Evolutionary conservation across 2,329 filamentous ascomycete species (phyloP), one percentile per base, ranked within the genome.

Genomic region (Trichoderma koningii): DNA sequence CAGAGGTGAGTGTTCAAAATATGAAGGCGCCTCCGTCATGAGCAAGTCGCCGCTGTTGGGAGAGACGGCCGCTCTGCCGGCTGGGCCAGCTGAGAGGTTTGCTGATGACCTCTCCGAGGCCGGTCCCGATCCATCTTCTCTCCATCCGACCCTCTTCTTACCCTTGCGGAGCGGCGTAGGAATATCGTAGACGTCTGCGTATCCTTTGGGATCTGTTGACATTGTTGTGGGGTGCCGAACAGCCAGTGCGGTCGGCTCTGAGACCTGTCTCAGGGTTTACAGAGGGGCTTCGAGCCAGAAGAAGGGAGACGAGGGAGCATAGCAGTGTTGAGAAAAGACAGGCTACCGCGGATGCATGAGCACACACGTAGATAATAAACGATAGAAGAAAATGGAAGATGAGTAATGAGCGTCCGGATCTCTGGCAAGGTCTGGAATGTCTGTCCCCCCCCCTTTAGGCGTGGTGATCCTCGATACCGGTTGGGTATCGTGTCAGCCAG

Each of bases 81-180:
- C 26, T 12, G 56, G 41, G 17, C 30, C 64, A 41, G 42, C 48
- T 28, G 56, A 50, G 14, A 47, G 61, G 52, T 28, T 61, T 30
- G 50, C 50, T 14, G 64, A 61, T 17, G 56, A 61, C 38, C 57
- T 38, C 26, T 55, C 21, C n/a, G 55, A 61, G 14, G 30, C 17
- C 23, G 17, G 30, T 19, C 67, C 55, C 41, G 59, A 62, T 48
- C 69, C 72, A 50, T 72, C 70, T 57, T 73, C 74, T 68, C 71
- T 75, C 65, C 76, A 80, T 56, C 73, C 77, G 15, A 80, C 78
- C 50, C 74, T 73, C 73, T 80, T 80, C 74, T 80, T 80, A 57
- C 76, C 75, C 68, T 71, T 79, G 56, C 71, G 74, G 59, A 69
- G 65, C 26, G 76, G 74, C 41, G 74, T 75, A 63, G 71, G 69